Percentiles rank a stretch among this genome's conserved stretches.
Evolutionary conservation across 2,329 filamentous ascomycete genomes (phyloP).

Genomic region (Diplodia corticola): DNA sequence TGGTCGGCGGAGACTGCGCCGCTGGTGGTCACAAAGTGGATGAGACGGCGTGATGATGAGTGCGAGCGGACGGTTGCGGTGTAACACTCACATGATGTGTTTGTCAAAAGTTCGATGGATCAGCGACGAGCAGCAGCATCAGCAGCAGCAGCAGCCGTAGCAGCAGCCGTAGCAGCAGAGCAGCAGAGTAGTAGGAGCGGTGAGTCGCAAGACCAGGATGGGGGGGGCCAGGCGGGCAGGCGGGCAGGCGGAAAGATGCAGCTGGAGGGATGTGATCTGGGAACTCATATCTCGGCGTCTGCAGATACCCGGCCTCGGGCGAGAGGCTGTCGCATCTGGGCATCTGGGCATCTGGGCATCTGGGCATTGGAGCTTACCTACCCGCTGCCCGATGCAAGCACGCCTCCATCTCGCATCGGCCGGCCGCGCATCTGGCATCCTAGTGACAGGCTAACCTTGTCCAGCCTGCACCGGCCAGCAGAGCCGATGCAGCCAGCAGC

Average conservation of each 20-base stretch:
- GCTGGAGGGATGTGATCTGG: not conserved
- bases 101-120: not conserved
- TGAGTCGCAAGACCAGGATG: conserved; percentile 4
- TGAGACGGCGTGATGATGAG: not conserved
- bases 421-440: not conserved
- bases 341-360: too few relatives aligned
- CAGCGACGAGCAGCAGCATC: not conserved
- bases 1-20: not conserved
- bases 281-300: not conserved
- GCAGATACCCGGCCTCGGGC: conserved; percentile 7
- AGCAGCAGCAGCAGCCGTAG: too few relatives aligned
- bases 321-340: not conserved
- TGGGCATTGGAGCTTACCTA: conserved; percentile 17
- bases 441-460: conserved; percentile 9
- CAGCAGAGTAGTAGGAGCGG: not conserved
- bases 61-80: not conserved
- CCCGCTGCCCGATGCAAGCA: conserved; percentile 10
- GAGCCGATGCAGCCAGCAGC: conserved; percentile 11
- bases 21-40: not conserved
- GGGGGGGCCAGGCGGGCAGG: too few relatives aligned
- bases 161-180: too few relatives aligned
- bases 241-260: not conserved
- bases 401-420: conserved; percentile 5
- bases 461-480: not conserved
- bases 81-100: not conserved